Percentiles rank a stretch among this genome's conserved stretches.
Evolutionary conservation across 176 grass and related monocot species (phyloP).

Genomic region (Saccharum spontaneum): DNA sequence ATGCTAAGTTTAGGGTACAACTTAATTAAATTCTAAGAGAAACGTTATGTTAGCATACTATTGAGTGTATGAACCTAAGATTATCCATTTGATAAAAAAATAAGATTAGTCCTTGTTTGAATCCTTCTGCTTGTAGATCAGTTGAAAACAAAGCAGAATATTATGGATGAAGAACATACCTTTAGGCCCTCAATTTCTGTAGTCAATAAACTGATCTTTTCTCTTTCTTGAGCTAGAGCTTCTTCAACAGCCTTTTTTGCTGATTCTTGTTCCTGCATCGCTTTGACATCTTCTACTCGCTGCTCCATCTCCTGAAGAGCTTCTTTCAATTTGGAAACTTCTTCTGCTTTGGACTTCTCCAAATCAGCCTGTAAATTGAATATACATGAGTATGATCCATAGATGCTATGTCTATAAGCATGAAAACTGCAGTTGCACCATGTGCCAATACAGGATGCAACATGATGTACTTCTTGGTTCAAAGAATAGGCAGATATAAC

Average conservation of each 20-base stretch:
- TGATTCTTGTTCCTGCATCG: conserved; percentile 65
- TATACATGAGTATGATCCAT: conserved; percentile 23
- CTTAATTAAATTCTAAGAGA: background rate
- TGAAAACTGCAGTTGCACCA: conserved; percentile 13
- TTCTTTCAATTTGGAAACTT: conserved; percentile 67
- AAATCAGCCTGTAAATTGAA: conserved; percentile 58
- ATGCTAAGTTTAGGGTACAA: conserved; percentile 21
- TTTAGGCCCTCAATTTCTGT: conserved; percentile 58
- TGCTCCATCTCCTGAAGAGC: conserved; percentile 65
- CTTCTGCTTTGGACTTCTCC: conserved; percentile 67
- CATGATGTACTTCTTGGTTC: background rate
- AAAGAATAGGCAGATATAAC: conserved; percentile 6
- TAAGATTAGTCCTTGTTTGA: background rate
- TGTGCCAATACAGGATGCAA: conserved; percentile 1
- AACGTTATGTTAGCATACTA: background rate
- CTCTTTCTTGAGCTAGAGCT: conserved; percentile 71
- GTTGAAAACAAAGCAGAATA: background rate
- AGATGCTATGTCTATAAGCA: conserved; percentile 18
- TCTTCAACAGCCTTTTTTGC: conserved; percentile 69
- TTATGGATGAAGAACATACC: conserved; percentile 34
- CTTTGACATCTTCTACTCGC: conserved; percentile 57
- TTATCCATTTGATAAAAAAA: conserved; percentile 21
- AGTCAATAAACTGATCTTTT: conserved; percentile 63
- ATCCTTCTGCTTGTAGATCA: background rate
- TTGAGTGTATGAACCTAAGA: background rate